phyloP scores from a whole-genome alignment of 805 yeast species.

The Yarrowia porcina region DNA sequence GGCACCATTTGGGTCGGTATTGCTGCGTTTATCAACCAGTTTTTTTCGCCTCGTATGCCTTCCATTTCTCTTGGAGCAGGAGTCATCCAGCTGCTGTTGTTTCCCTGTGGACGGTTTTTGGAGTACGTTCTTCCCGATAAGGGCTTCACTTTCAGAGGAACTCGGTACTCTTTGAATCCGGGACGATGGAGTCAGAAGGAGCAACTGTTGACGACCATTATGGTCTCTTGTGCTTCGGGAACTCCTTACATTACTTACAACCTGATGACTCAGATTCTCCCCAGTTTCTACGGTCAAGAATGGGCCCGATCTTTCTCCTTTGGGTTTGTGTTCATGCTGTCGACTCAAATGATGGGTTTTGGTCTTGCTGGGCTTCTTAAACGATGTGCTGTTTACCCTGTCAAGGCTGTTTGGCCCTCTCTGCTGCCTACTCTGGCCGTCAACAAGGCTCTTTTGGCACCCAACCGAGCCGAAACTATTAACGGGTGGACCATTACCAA shows the following conservation, averaged over 20 bases:
- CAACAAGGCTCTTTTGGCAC: conserved; percentile 46
- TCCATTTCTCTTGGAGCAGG: conserved; percentile 44
- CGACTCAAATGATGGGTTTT: conserved; percentile 62
- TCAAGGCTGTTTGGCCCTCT: conserved; percentile 54
- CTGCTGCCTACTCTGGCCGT: conserved; percentile 48
- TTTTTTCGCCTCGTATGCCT: conserved; percentile 56
- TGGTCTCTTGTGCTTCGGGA: conserved; percentile 34
- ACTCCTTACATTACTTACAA: conserved; percentile 32
- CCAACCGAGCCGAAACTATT: conserved; percentile 45
- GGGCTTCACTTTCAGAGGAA: conserved; percentile 43
- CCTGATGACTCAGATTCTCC: conserved; percentile 36
- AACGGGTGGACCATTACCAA: conserved; percentile 61
- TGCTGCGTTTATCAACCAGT: conserved; percentile 55
- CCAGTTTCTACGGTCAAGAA: conserved; percentile 34
- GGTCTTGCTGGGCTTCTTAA: conserved; percentile 66
- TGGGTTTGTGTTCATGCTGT: conserved; percentile 50
- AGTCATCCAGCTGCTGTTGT: conserved; percentile 46
- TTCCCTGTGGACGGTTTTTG: conserved; percentile 55
- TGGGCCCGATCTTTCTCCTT: conserved; percentile 46
- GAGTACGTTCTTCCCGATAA: conserved; percentile 45
- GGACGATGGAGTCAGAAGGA: conserved; percentile 66
- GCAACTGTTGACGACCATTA: conserved; percentile 57
- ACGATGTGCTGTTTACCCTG: conserved; percentile 53
- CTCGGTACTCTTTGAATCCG: conserved; percentile 49
- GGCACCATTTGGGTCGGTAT: conserved; percentile 46